These are phyloP conservation scores for Ceratobasidium sp. DNA, from an alignment of 1,284 basidiomycete species.

Conservation along the genomic window DNA sequence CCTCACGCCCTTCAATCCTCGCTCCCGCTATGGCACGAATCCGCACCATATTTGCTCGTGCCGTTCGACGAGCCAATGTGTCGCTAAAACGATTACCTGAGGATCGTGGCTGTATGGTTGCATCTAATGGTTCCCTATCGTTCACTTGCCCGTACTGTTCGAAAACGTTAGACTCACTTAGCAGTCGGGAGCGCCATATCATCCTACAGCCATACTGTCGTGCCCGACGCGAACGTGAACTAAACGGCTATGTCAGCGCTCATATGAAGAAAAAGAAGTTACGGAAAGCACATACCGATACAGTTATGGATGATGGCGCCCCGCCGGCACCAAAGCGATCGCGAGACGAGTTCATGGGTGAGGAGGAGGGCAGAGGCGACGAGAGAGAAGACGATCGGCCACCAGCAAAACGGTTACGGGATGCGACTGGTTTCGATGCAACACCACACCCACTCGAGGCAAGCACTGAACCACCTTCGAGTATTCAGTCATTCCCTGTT, in stretches of 20 bases:
- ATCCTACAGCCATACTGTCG: background rate
- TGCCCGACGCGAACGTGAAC: background rate
- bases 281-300: too few species aligned
- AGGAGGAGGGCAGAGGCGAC: too few species aligned
- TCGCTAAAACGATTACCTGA: background rate
- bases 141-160: slow-evolving; percentile 22
- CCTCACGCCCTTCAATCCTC: too few species aligned
- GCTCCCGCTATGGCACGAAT: background rate
- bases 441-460: too few species aligned
- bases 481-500: slow-evolving; percentile 13
- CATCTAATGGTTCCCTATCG: background rate
- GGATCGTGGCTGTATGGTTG: background rate
- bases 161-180: background rate
- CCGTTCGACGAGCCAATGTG: background rate
- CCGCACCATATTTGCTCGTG: slow-evolving; percentile 2
- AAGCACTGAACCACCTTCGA: too few species aligned
- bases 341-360: too few species aligned
- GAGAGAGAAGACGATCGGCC: too few species aligned
- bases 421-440: too few species aligned
- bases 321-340: too few species aligned
- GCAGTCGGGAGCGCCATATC: background rate
- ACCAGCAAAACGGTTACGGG: too few species aligned
- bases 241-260: background rate
- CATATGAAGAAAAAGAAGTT: background rate
- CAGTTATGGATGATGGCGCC: too few species aligned